Percentiles rank a stretch among this genome's conserved stretches.
Conservation (phyloP, 768 basidiomycete species). For the Fomitopsis pulvina region DNA sequence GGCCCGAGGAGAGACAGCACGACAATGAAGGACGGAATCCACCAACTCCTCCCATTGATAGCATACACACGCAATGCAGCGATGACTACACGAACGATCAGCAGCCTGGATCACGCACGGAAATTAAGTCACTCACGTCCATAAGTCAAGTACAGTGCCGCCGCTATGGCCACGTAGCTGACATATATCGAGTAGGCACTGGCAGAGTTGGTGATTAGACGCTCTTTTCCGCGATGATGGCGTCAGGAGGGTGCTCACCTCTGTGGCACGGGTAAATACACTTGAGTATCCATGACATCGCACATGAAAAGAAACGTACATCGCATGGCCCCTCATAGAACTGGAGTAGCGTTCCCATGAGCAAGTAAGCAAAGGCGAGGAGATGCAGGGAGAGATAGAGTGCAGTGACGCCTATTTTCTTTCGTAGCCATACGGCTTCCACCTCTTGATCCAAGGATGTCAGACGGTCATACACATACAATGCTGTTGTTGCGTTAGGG, state of each 20-base stretch:
- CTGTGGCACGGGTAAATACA: neutral
- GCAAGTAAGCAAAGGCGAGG: neutral
- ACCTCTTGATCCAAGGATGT: neutral
- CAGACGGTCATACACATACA: neutral
- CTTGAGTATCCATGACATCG: too few species aligned
- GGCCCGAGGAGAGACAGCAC: neutral
- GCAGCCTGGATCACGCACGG: neutral
- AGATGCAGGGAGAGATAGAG: neutral
- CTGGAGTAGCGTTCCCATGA: neutral
- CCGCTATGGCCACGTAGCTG: neutral
- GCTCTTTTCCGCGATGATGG: neutral
- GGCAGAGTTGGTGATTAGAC: neutral
- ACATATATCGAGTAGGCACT: neutral
- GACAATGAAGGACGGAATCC: neutral
- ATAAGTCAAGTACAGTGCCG: neutral
- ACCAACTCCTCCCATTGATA: neutral
- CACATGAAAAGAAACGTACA: neutral
- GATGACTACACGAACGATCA: neutral
- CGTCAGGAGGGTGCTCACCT: neutral
- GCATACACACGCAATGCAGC: neutral
- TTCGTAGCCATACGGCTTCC: neutral
- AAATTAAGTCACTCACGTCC: neutral
- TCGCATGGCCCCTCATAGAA: neutral
- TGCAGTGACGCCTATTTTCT: neutral
- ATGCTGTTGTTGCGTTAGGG: neutral